phyloP scores from a whole-genome alignment of 371 early-diverging fungal species.

The Zychaea mexicana region DNA sequence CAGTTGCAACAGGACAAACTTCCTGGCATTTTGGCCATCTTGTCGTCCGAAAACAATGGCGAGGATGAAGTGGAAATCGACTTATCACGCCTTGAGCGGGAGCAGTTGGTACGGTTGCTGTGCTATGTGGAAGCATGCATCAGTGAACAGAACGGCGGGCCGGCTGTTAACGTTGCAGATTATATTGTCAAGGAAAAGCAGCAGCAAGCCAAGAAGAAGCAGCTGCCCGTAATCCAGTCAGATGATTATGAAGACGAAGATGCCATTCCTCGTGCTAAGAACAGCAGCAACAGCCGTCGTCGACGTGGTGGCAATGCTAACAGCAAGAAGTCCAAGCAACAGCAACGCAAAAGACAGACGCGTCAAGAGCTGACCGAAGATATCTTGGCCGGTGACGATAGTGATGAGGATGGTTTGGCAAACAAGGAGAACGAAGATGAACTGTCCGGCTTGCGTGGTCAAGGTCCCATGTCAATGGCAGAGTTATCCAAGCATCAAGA shows the following conservation, averaged over 20 bases:
- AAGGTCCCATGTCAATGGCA: constrained; percentile 48
- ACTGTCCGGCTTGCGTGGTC: neutral
- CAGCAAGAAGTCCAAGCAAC: constrained; percentile 5
- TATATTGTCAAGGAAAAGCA: constrained; percentile 30
- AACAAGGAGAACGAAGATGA: neutral
- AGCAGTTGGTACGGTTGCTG: constrained; percentile 41
- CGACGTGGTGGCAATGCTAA: neutral
- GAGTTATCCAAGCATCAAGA: constrained; percentile 28
- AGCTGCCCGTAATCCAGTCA: neutral
- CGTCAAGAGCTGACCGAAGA: constrained; percentile 15
- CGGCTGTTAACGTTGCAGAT: constrained; percentile 36
- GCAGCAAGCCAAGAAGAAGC: constrained; percentile 20
- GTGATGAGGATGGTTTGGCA: constrained; percentile 5
- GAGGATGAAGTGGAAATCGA: constrained; percentile 50
- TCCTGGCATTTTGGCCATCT: constrained; percentile 49
- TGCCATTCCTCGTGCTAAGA: constrained; percentile 2
- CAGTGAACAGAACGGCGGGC: constrained; percentile 49
- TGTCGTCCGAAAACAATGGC: constrained; percentile 32
- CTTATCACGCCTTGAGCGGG: constrained; percentile 47
- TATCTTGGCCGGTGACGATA: constrained; percentile 5
- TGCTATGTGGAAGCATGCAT: constrained; percentile 55
- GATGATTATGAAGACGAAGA: constrained; percentile 23
- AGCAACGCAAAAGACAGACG: neutral
- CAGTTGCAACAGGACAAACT: constrained; percentile 42
- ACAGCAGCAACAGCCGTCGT: neutral